Base-by-base conservation (phyloP, 1,284 basidiomycete species). In the Ustilago shanxiensis region DNA sequence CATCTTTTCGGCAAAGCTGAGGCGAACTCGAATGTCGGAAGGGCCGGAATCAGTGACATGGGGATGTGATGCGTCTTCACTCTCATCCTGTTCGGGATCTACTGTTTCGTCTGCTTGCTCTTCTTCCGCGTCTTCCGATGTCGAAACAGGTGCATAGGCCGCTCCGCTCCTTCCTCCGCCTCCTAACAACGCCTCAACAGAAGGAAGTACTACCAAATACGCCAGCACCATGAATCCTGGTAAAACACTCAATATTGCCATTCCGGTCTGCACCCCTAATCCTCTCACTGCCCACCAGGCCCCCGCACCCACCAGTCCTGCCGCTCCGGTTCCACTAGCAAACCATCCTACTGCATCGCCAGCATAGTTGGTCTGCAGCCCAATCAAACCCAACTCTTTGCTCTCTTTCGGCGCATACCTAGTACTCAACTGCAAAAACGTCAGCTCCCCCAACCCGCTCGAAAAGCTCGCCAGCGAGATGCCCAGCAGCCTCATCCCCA, bases 231-330 rank as follows among this genome's bases (percentile, higher is more conserved):
- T 85, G 28, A 80, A 72, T 11, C 69, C 74, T 0, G 84, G 82
- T 37, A 85, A 47, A 4, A 82, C 53, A 11, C 77, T 77, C 35
- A 85, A 54, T 1, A 82, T 61, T 13, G 93, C 92, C 24, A 99
- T 91, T 0, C 95, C 97, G 8, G 88, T 83, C 55, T 91, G 90
- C 7, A 99, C 94, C 14, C 96, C 96, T 1, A 97, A 87, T 0
- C 91, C 90, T 37, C 97, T 89, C 1, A 98, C 88, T 75, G 95
- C 89, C 96, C 96, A 98, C 96, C 96, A 99, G 7, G 97, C 86
- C 44, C 92, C 92, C 0, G 96, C 95, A 6, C 96, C 97, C 0
- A 93, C 92, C 5, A 98, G 89, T 0, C 96, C 96, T 0, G 96
- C 96, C 1, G 93, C 94, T 1, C 96, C 96, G 0, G 96, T 99